Conservation (phyloP, 1,284 basidiomycete genomes). For the Polyporus tsugae region DNA sequence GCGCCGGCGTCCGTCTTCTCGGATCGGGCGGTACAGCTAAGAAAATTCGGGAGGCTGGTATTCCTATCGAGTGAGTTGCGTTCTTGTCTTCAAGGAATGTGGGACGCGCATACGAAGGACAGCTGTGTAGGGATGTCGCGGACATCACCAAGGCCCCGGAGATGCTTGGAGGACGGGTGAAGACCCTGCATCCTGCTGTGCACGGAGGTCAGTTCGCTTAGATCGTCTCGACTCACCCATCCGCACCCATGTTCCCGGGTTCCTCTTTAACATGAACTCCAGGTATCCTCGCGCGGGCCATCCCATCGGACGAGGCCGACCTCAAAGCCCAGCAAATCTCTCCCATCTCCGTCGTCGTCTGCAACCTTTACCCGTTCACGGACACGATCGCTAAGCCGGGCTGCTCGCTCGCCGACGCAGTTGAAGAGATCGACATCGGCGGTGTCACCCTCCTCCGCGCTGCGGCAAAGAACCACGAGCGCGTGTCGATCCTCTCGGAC, state of each 20-base stretch:
- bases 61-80: constrained; percentile 84
- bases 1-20: constrained; percentile 87
- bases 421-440: constrained; percentile 99
- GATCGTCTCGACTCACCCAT: neutral
- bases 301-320: constrained; percentile 88
- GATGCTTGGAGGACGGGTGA: constrained; percentile 98
- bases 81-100: neutral
- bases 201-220: constrained; percentile 81
- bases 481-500: constrained; percentile 92
- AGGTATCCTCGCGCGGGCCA: constrained; percentile 92
- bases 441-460: constrained; percentile 98
- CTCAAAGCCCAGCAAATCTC: constrained; percentile 84
- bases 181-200: constrained; percentile 98
- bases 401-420: constrained; percentile 91
- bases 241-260: constrained; percentile 6
- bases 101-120: neutral
- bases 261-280: constrained; percentile 7
- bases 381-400: constrained; percentile 89
- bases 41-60: constrained; percentile 94
- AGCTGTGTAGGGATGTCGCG: constrained; percentile 85
- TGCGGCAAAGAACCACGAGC: constrained; percentile 98
- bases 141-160: constrained; percentile 99
- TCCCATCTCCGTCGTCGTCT: constrained; percentile 94
- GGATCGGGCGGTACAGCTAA: constrained; percentile 98
- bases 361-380: constrained; percentile 99